A percentile compares a stretch with the other conserved stretches of the same genome.
Evolutionary conservation across 257 asterid genomes (phyloP).

Genomic region (Solanum corneliomulleri): DNA sequence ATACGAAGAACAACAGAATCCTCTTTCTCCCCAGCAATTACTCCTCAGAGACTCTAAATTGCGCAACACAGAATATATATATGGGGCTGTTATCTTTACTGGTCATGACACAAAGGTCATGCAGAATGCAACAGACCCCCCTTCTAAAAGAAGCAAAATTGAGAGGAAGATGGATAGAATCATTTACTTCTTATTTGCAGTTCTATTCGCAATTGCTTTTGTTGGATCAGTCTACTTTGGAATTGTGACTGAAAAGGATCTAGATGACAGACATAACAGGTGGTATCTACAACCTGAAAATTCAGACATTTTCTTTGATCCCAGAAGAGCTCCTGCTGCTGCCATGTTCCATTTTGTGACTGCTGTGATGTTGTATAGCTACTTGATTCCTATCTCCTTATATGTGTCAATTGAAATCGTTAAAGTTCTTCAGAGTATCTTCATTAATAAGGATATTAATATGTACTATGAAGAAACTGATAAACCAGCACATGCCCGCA

Average conservation of each 20-base stretch:
- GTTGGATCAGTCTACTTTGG: conserved; percentile 79
- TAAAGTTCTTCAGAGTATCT: conserved; percentile 81
- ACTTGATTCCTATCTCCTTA: conserved; percentile 78
- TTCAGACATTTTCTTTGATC: conserved; percentile 57
- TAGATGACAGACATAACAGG: conserved; percentile 39
- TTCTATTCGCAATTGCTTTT: conserved; percentile 45
- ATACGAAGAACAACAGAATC: conserved; percentile 32
- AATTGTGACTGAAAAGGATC: conserved; percentile 45
- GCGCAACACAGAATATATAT: conserved; percentile 65
- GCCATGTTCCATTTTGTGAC: conserved; percentile 66
- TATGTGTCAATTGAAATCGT: conserved; percentile 85
- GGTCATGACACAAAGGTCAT: conserved; percentile 92
- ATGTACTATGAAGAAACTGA: conserved; percentile 90
- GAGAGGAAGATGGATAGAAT: conserved; percentile 88
- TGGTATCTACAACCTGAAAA: conserved; percentile 63
- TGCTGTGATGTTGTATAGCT: conserved; percentile 62
- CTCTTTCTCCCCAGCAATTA: conserved; percentile 82
- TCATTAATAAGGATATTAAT: conserved; percentile 60
- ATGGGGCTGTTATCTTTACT: conserved; percentile 80
- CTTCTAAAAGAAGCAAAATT: conserved; percentile 81
- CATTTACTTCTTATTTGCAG: conserved; percentile 64
- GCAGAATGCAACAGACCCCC: conserved; percentile 81
- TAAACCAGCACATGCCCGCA: conserved; percentile 84
- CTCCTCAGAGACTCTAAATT: conserved; percentile 77
- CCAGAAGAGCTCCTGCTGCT: conserved; percentile 58